A percentile compares a stretch with the other conserved stretches of the same genome.
phyloP scores from a whole-genome alignment of 768 basidiomycete genomes.

The Pisolithus sp. region DNA sequence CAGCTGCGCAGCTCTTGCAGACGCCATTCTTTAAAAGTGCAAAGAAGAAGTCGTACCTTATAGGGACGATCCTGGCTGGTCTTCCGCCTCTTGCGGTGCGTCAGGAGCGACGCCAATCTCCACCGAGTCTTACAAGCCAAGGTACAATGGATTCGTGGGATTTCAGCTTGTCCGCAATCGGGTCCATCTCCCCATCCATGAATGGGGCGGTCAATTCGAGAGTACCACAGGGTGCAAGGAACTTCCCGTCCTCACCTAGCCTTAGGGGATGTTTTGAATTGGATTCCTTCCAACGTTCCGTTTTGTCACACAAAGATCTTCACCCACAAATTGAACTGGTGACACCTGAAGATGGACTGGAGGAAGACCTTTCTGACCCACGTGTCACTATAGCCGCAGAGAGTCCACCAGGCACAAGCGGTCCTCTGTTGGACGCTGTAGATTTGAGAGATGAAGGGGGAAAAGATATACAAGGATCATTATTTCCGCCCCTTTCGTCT shows the following conservation, averaged over 20 bases:
- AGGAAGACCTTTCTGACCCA: not conserved
- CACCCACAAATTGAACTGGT: not conserved
- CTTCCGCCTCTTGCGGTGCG: slow-evolving; percentile 68
- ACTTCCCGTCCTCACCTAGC: not conserved
- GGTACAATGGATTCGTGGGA: slow-evolving; percentile 78
- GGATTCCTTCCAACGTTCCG: not conserved
- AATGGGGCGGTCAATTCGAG: slow-evolving; percentile 3
- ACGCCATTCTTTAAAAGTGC: slow-evolving; percentile 73
- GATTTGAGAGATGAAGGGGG: not conserved
- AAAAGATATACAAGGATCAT: not conserved
- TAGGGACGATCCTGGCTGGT: slow-evolving; percentile 66
- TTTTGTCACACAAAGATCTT: not conserved
- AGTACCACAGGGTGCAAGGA: slow-evolving; percentile 1
- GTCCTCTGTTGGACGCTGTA: not conserved
- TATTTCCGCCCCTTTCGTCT: not conserved
- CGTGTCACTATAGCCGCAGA: not conserved
- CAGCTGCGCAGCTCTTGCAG: slow-evolving; percentile 69
- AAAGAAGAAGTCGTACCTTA: slow-evolving; percentile 75
- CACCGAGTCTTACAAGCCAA: slow-evolving; percentile 31
- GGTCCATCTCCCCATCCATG: slow-evolving; percentile 26
- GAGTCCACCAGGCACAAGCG: not conserved
- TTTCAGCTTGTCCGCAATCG: slow-evolving; percentile 45
- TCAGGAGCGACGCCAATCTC: slow-evolving; percentile 57
- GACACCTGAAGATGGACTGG: slow-evolving; percentile 2
- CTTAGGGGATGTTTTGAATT: not conserved